Evolutionary conservation across 169 alveolate species (phyloP).

Genomic region (Blepharisma undulans): DNA sequence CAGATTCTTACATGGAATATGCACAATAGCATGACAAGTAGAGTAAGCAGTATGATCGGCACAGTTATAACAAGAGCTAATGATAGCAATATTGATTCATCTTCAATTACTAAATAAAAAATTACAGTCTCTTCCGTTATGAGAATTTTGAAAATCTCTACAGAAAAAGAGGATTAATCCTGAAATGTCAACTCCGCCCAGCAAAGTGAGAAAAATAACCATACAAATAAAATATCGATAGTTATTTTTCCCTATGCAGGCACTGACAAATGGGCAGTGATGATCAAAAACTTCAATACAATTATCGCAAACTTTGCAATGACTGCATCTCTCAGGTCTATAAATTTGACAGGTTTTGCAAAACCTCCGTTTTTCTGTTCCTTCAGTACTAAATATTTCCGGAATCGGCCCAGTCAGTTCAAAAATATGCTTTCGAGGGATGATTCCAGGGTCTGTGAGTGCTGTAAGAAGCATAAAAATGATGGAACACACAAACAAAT

Average conservation of each 20-base stretch:
- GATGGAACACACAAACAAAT: neutral
- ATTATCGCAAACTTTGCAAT: constrained; percentile 91
- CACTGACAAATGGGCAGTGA: constrained; percentile 94
- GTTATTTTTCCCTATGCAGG: constrained; percentile 89
- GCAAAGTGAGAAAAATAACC: neutral
- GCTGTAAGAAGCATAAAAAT: constrained; percentile 20
- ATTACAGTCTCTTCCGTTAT: neutral
- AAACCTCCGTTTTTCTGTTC: neutral
- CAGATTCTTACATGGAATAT: constrained; percentile 6
- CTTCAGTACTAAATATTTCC: neutral
- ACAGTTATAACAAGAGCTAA: constrained; percentile 5
- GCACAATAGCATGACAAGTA: neutral
- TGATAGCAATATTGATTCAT: neutral
- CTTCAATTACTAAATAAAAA: constrained; percentile 18
- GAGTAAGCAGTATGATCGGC: neutral
- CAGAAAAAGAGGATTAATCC: constrained; percentile 27
- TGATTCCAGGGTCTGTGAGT: constrained; percentile 43
- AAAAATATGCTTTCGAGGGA: constrained; percentile 31
- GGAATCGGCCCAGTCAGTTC: constrained; percentile 20
- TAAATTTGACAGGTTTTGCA: constrained; percentile 78
- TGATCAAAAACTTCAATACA: constrained; percentile 94
- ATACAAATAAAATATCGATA: constrained; percentile 57
- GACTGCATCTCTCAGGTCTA: constrained; percentile 92
- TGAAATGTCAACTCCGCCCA: constrained; percentile 16
- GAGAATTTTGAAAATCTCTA: neutral